Evolutionary conservation across 805 yeast genomes (phyloP).

Genomic region (Yarrowia sp.): DNA sequence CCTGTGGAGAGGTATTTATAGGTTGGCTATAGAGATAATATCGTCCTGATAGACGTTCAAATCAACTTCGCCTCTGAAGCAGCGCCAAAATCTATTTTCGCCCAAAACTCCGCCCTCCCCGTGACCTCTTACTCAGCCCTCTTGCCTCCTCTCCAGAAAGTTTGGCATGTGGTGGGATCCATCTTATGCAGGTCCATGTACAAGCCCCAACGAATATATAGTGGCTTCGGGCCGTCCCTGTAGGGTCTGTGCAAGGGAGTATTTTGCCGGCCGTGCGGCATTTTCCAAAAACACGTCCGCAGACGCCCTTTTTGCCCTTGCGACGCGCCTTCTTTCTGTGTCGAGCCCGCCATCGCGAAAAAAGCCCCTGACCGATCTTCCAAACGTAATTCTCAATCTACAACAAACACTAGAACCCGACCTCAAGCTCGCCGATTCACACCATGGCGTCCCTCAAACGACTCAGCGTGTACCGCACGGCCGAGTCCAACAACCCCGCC

Average conservation of each 20-base stretch:
- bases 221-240: neutral
- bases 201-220: conserved; percentile 2
- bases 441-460: conserved; percentile 12
- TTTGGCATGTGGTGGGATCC: conserved; percentile 6
- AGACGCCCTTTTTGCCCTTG: neutral
- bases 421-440: neutral
- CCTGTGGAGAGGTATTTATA: too few species aligned
- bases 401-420: neutral
- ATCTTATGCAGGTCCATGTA: conserved; percentile 9
- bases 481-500: neutral
- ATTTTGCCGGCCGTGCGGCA: neutral
- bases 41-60: too few species aligned
- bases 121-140: too few species aligned
- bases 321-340: neutral
- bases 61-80: too few species aligned
- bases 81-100: too few species aligned
- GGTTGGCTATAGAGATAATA: too few species aligned
- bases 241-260: neutral
- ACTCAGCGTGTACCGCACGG: conserved; percentile 11
- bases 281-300: neutral
- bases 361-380: neutral
- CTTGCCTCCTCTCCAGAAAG: too few species aligned
- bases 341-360: neutral
- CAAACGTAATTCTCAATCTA: neutral
- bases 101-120: neutral